phyloP scores from a whole-genome alignment of 805 yeast genomes.

The Saturnispora sekii region DNA sequence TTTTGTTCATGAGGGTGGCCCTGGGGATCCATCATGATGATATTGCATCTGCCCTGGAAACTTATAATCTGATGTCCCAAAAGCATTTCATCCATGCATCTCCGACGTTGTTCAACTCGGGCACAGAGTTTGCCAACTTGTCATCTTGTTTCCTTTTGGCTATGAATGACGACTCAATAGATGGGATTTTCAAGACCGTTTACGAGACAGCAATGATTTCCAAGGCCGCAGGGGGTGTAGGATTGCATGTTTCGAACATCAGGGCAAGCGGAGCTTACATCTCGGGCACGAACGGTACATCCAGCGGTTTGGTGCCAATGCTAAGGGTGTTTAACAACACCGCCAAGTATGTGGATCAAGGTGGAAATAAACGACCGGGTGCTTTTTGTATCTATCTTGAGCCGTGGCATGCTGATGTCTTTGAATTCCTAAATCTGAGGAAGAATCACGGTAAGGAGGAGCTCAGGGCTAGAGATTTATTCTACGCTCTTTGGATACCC shows the following conservation, averaged over 20 bases:
- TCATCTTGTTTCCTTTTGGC: constrained; percentile 90
- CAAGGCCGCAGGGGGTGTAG: constrained; percentile 94
- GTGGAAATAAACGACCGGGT: constrained; percentile 97
- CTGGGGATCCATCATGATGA: constrained; percentile 78
- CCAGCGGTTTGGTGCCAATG: constrained; percentile 95
- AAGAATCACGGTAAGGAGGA: constrained; percentile 96
- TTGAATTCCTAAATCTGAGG: constrained; percentile 75
- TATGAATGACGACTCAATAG: constrained; percentile 91
- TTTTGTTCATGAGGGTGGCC: constrained; percentile 81
- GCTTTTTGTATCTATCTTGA: constrained; percentile 91
- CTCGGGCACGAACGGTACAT: constrained; percentile 86
- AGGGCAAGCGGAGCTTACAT: constrained; percentile 81
- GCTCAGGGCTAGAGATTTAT: constrained; percentile 83
- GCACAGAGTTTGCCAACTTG: constrained; percentile 74
- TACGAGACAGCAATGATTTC: constrained; percentile 85
- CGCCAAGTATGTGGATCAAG: constrained; percentile 96
- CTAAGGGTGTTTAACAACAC: constrained; percentile 89
- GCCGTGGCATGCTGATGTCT: constrained; percentile 95
- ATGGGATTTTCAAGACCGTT: constrained; percentile 86
- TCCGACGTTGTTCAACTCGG: constrained; percentile 91
- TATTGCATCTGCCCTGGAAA: constrained; percentile 58
- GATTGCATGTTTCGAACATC: constrained; percentile 79
- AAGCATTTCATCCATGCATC: constrained; percentile 90
- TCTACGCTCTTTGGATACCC: constrained; percentile 91
- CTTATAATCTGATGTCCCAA: constrained; percentile 79